Evolutionary conservation across 169 alveolate genomes (phyloP).

Genomic region (Perkinsus olseni): DNA sequence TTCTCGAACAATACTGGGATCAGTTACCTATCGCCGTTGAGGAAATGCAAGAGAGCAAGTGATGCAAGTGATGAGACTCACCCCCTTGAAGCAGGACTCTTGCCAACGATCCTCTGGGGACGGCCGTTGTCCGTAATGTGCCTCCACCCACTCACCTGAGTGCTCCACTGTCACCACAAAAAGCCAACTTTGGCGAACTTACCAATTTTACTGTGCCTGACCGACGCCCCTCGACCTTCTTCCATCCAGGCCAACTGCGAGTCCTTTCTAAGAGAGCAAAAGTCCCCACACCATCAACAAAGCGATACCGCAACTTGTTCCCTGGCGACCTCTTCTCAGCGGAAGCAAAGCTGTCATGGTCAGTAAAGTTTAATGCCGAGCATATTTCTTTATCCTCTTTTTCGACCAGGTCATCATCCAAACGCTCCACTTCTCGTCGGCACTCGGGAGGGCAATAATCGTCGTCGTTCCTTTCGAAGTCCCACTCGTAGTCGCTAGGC

Average conservation of each 20-base stretch:
- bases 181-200: neutral
- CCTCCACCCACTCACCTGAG: neutral
- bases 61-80: neutral
- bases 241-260: neutral
- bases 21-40: no score
- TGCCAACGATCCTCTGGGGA: neutral
- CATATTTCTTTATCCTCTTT: neutral
- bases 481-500: neutral
- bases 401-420: neutral
- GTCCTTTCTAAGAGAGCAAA: neutral
- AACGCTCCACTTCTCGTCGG: neutral
- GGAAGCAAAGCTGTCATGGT: no score
- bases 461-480: neutral
- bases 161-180: neutral
- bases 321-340: neutral
- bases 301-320: neutral
- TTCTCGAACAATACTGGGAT: no score
- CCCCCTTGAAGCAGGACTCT: neutral
- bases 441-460: neutral
- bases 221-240: neutral
- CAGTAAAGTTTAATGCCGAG: no score
- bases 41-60: no score
- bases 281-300: neutral
- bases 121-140: neutral
- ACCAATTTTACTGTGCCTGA: neutral